These are phyloP conservation scores for Sonneratia alba DNA, from an alignment of 345 rosid genomes.

Conservation along the genomic window DNA sequence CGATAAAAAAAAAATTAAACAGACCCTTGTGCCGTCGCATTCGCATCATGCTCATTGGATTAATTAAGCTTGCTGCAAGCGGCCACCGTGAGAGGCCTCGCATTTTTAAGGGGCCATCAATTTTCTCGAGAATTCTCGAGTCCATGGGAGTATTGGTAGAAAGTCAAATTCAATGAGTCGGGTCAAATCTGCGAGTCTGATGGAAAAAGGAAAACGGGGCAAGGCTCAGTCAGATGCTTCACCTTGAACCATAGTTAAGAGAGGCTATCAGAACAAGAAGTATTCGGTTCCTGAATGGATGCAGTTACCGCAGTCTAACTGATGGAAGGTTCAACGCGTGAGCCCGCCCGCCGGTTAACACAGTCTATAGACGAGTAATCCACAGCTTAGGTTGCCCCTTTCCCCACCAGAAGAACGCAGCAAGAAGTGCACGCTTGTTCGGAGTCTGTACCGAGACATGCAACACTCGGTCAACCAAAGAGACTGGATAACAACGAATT, in stretches of 20 bases:
- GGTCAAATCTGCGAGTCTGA: background rate
- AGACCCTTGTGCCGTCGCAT: too few relatives aligned
- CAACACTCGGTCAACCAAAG: background rate
- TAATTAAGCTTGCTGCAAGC: too few relatives aligned
- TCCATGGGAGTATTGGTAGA: background rate
- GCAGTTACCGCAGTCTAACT: too few relatives aligned
- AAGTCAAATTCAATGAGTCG: background rate
- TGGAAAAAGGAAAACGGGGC: background rate
- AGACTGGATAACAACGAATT: background rate
- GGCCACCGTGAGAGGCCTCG: too few relatives aligned
- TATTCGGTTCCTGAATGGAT: background rate
- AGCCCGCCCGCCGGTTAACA: background rate
- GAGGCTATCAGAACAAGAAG: background rate
- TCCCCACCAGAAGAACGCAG: background rate
- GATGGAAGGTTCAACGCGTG: background rate
- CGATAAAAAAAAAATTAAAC: too few relatives aligned
- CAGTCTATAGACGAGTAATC: background rate
- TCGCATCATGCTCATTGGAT: too few relatives aligned
- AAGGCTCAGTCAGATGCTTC: background rate
- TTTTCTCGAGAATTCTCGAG: too few relatives aligned
- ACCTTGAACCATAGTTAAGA: background rate
- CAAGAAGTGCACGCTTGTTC: background rate
- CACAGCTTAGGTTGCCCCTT: background rate
- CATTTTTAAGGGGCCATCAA: too few relatives aligned
- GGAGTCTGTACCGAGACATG: background rate